Evolutionary conservation across 2,329 filamentous ascomycete genomes (phyloP).

Genomic region (Orbilia blumenaviensis): DNA sequence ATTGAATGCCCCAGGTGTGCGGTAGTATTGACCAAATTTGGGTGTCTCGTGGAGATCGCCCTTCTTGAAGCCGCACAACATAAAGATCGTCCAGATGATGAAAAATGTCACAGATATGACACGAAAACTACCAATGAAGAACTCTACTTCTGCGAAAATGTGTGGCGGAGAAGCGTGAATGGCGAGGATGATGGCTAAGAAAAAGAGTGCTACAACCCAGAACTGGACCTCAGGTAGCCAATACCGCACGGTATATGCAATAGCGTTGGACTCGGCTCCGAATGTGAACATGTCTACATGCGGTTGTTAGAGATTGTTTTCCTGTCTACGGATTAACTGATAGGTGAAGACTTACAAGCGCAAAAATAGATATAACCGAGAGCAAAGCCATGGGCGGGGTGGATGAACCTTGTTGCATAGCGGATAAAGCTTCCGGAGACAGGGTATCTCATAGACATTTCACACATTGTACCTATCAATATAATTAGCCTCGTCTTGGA

Average conservation of each 20-base stretch:
- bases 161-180: conserved; percentile 44
- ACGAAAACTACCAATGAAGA: conserved; percentile 48
- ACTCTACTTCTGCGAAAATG: conserved; percentile 52
- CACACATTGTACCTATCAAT: conserved; percentile 58
- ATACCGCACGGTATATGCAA: conserved; percentile 34
- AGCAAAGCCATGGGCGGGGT: conserved; percentile 65
- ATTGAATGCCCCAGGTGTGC: conserved; percentile 40
- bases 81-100: conserved; percentile 52
- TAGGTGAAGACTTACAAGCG: conserved; percentile 28
- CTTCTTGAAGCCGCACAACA: conserved; percentile 39
- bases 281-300: conserved; percentile 48
- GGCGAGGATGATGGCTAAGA: conserved; percentile 20
- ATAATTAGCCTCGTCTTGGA: not conserved
- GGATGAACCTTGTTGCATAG: conserved; percentile 65
- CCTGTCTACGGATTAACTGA: conserved; percentile 7
- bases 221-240: conserved; percentile 37
- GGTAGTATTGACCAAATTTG: conserved; percentile 36
- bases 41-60: conserved; percentile 29
- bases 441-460: conserved; percentile 62
- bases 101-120: conserved; percentile 43
- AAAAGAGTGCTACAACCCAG: conserved; percentile 36
- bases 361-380: conserved; percentile 59
- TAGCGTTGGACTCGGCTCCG: conserved; percentile 48
- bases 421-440: conserved; percentile 65
- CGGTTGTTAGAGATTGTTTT: conserved; percentile 29